These are phyloP conservation scores for Fusarium sp. DNA, from an alignment of 2,329 filamentous ascomycete species.

Conservation along the genomic window DNA sequence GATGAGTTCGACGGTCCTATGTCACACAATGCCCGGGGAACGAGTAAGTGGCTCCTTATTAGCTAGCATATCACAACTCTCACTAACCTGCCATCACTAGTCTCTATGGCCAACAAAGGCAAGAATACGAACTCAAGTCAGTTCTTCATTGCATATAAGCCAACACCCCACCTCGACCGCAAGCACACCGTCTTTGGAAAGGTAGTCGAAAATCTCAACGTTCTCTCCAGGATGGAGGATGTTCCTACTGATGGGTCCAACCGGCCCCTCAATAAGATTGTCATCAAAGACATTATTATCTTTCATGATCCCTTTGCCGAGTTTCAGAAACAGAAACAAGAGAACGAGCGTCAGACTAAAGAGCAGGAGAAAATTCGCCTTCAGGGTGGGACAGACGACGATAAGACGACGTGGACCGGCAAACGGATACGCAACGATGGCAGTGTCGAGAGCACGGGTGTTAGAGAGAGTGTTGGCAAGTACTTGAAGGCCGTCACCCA, in stretches of 20 bases:
- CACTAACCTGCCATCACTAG: slow-evolving; percentile 38
- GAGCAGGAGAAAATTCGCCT: slow-evolving; percentile 72
- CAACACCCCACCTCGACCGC: slow-evolving; percentile 85
- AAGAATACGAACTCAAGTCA: slow-evolving; percentile 97
- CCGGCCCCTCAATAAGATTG: slow-evolving; percentile 80
- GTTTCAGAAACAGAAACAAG: slow-evolving; percentile 81
- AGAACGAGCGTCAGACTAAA: slow-evolving; percentile 70
- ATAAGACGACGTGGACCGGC: slow-evolving; percentile 94
- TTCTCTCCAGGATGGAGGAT: slow-evolving; percentile 81
- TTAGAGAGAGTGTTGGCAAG: slow-evolving; percentile 74
- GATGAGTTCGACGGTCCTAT: slow-evolving; percentile 94
- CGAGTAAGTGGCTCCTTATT: slow-evolving; percentile 55
- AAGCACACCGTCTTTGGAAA: slow-evolving; percentile 98
- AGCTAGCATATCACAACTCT: neutral
- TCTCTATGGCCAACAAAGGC: slow-evolving; percentile 97
- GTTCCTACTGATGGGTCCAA: slow-evolving; percentile 81
- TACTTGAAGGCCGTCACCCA: slow-evolving; percentile 76
- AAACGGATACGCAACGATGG: slow-evolving; percentile 84
- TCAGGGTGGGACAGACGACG: slow-evolving; percentile 83
- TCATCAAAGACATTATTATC: slow-evolving; percentile 85
- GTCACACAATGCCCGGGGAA: slow-evolving; percentile 84
- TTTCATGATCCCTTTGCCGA: slow-evolving; percentile 97
- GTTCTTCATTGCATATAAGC: slow-evolving; percentile 92
- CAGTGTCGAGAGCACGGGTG: slow-evolving; percentile 62
- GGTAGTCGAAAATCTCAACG: slow-evolving; percentile 81